phyloP scores from a whole-genome alignment of 1,284 basidiomycete species.

The Gomphus bonarii region DNA sequence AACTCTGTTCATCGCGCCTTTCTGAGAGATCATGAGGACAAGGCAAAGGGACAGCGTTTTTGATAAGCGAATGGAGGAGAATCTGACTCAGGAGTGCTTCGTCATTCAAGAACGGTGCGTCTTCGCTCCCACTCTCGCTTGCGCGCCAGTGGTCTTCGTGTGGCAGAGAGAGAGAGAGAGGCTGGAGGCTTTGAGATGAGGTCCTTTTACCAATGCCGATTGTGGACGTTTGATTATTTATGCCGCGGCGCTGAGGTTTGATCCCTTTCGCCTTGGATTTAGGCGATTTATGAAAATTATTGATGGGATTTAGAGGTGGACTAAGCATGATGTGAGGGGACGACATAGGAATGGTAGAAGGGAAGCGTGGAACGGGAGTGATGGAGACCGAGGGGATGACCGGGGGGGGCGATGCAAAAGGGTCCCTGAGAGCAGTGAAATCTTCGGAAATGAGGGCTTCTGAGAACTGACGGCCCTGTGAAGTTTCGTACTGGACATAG shows the following conservation, averaged over 20 bases:
- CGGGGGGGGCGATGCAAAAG: conserved; percentile 9
- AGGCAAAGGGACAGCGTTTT: neutral
- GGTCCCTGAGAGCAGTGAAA: conserved; percentile 10
- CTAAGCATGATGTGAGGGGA: neutral
- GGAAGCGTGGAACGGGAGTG: neutral
- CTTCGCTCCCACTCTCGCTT: neutral
- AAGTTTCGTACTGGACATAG: conserved; percentile 4
- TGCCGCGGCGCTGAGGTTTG: neutral
- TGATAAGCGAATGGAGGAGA: conserved; percentile 3
- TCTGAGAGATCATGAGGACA: neutral
- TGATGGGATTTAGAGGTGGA: neutral
- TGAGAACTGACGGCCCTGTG: neutral
- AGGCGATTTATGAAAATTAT: neutral
- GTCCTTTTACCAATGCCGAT: neutral
- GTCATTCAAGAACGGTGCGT: conserved; percentile 4
- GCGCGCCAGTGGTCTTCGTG: neutral
- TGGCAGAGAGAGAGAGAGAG: neutral
- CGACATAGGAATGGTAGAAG: neutral
- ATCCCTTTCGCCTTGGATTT: neutral
- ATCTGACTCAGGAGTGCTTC: conserved; percentile 11
- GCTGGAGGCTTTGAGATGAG: conserved; percentile 6
- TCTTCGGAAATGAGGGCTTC: conserved; percentile 7
- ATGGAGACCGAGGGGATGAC: neutral
- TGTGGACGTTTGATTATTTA: neutral
- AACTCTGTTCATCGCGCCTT: neutral